Evolutionary conservation across 208 protist genomes (phyloP), one percentile per base, ranked within the genome.

Genomic region (Trypanosoma conorhini): DNA sequence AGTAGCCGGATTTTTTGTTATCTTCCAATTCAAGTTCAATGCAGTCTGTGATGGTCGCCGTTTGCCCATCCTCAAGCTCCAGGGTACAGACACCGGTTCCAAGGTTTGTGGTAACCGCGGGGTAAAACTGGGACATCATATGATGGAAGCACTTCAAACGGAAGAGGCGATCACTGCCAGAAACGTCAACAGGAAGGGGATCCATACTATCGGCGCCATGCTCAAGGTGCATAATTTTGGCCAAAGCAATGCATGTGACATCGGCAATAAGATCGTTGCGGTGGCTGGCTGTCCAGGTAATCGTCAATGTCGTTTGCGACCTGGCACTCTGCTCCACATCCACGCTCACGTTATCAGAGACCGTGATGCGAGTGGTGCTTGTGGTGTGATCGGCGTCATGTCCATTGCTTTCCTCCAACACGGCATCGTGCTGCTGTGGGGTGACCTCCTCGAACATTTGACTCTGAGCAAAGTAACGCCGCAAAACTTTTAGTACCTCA

Each of bases 91-190:
- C 80, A 26, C 88, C 91, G 5, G 91, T 91, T 21, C 71, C 72
- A 51, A 94, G 80, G 72, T 96, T 93, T 15, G 88, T 96, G 19
- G 63, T 85, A 40, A 94, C 87, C 55, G 79, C 74, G 15, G 77
- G 62, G 79, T 95, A 94, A 60, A 96, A 94, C 79, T 96, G 92
- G 24, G 89, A 81, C 70, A 97, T 83, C 88, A 97, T 97, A 74
- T 96, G 87, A 71, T 97, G 92, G 51, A 97, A 95, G 74, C 92
- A 97, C 76, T 95, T 95, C 60, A 96, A 71, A 38, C 92, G 86
- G 68, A 97, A 97, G 24, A 97, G 63, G 42, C 78, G 76, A 79
- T 97, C 92, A 77, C 91, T 83, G 1, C 86, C 84, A 22, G 79
- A 77, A 40, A 94, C 82, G 66, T 94, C 89, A 15, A 88, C 87